Evolutionary conservation across 1,284 basidiomycete species (phyloP), one percentile per base, ranked within the genome.

Genomic region (Pseudozyma pruni): DNA sequence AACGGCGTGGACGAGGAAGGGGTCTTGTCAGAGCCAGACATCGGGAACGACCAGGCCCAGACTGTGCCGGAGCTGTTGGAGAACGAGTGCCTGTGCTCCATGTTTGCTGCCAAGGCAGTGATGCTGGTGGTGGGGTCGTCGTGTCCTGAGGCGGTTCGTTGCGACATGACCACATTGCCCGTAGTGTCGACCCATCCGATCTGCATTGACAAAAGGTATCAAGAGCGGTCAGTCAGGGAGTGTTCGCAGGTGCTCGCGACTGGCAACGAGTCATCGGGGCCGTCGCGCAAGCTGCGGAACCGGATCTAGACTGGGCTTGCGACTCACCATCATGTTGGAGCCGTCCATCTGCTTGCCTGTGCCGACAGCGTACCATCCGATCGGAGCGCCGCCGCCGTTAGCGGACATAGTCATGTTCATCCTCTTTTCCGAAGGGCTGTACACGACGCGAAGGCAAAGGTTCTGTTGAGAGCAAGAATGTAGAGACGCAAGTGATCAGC

Each of bases 111-210:
- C 31, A 48, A 25, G 16, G 70, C 57, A 0, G 34, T 45, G 59
- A 81, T 84, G 16, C 81, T 51, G 40, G 85, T 86, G 19, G 77
- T 85, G 2, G 89, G 89, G 84, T 85, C 83, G 0, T 83, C 76
- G 22, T 72, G 69, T 8, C 69, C 69, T 4, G 46, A 22, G 47
- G 89, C 86, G 0, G 89, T 86, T 29, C 89, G 85, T 75, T 90
- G 89, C 13, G 88, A 89, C 27, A 90, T 81, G 10, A 87, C 88
- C 39, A 88, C 83, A 2, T 84, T 81, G 8, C 86, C 86, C 62
- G 87, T 85, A 11, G 81, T 78, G 72, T 88, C 88, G 8, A 86
- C 83, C 89, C 89, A 90, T 81, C 87, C 86, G 41, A 90, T 87
- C 72, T 74, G 55, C n/a, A n/a, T 14, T 16, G 16, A 10, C 17